Evolutionary conservation across 805 yeast genomes (phyloP).

Genomic region (Metschnikowia noctiluminum): DNA sequence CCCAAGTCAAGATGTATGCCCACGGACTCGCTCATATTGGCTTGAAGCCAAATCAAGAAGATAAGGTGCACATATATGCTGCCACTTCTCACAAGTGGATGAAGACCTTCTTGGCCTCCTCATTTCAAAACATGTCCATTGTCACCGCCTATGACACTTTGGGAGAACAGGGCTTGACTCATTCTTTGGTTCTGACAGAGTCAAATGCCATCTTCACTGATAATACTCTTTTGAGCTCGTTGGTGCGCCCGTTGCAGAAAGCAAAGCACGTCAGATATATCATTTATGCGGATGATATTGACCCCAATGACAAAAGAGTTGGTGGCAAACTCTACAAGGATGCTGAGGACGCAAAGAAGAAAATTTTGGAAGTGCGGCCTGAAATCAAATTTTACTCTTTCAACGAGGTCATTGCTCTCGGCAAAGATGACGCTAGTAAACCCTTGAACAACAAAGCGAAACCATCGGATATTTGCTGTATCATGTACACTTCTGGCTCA

Average conservation of each 20-base stretch:
- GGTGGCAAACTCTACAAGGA: conserved; percentile 56
- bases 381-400: conserved; percentile 65
- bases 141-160: conserved; percentile 96
- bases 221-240: conserved; percentile 61
- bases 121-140: conserved; percentile 74
- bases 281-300: conserved; percentile 65
- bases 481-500: conserved; percentile 86
- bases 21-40: conserved; percentile 78
- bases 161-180: conserved; percentile 84
- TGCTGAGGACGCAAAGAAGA: conserved; percentile 56
- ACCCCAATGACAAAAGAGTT: conserved; percentile 59
- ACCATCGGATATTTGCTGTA: conserved; percentile 63
- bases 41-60: conserved; percentile 53
- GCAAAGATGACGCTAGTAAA: conserved; percentile 45
- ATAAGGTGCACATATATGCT: conserved; percentile 80
- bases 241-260: conserved; percentile 67
- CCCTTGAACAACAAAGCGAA: conserved; percentile 42
- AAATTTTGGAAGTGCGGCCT: conserved; percentile 66
- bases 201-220: conserved; percentile 82
- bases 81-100: conserved; percentile 88
- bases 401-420: conserved; percentile 64
- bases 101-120: conserved; percentile 77
- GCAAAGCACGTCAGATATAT: conserved; percentile 62
- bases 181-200: conserved; percentile 79
- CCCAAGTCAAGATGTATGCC: conserved; percentile 53